Conservation (phyloP, 176 grass and related monocot genomes). For the Bromus sterilis region DNA sequence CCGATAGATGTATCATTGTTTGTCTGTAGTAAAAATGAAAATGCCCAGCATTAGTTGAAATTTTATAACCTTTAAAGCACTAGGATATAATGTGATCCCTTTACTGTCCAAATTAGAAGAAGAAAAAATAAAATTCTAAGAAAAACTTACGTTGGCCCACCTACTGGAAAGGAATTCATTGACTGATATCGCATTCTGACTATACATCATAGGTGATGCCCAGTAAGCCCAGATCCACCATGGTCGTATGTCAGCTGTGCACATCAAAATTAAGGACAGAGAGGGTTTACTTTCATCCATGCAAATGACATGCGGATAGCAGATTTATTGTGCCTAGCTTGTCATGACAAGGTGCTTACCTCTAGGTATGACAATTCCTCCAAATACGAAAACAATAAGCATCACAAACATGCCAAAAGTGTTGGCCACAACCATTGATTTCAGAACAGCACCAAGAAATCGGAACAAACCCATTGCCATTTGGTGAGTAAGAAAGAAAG, state of each 20-base stretch:
- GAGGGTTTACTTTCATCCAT: slow-evolving; percentile 5
- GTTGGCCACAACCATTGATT: slow-evolving; percentile 78
- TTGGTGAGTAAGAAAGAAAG: slow-evolving; percentile 63
- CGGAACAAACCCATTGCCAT: slow-evolving; percentile 72
- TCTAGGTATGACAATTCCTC: slow-evolving; percentile 73
- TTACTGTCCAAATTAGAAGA: background rate
- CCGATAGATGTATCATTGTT: slow-evolving; percentile 53
- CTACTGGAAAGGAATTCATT: slow-evolving; percentile 89
- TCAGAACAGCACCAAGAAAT: slow-evolving; percentile 64
- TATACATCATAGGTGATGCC: slow-evolving; percentile 89
- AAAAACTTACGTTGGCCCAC: slow-evolving; percentile 64
- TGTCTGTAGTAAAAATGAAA: slow-evolving; percentile 35
- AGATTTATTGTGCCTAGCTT: background rate
- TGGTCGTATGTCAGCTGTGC: slow-evolving; percentile 67
- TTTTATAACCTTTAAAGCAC: too few species aligned
- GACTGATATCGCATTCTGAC: slow-evolving; percentile 69
- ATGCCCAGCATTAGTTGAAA: background rate
- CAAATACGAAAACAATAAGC: slow-evolving; percentile 72
- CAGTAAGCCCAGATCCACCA: slow-evolving; percentile 98
- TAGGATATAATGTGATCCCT: too few species aligned
- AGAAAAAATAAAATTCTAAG: background rate
- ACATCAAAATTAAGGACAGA: background rate
- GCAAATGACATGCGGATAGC: background rate
- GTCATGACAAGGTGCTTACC: slow-evolving; percentile 26
- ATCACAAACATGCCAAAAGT: slow-evolving; percentile 61